These are phyloP conservation scores for Quercus phellos DNA, from an alignment of 331 rosid genomes.

Conservation along the genomic window DNA sequence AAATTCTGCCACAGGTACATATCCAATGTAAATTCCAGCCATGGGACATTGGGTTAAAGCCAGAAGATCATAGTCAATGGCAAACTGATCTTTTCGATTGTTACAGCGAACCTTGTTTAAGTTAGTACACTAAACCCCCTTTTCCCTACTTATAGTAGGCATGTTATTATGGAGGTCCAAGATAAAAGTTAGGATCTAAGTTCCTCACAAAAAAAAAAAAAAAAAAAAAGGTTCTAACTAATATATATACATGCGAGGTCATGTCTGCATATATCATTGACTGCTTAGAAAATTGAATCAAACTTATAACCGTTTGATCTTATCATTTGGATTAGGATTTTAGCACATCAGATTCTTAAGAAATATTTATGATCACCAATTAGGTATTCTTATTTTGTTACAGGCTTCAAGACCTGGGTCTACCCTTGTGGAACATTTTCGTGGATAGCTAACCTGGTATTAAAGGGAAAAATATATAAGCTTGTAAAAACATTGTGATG, in stretches of 20 bases:
- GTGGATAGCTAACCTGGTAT: conserved; percentile 19
- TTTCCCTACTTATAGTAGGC: not conserved
- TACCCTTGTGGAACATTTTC: conserved; percentile 47
- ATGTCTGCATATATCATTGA: no score
- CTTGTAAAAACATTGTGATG: not conserved
- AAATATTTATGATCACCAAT: not conserved
- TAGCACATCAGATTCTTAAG: not conserved
- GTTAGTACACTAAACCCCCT: conserved; percentile 1
- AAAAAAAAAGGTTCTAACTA: no score
- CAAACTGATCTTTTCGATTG: conserved; percentile 21
- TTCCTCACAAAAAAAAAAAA: no score
- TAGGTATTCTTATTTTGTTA: not conserved
- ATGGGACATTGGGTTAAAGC: not conserved
- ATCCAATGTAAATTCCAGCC: conserved; percentile 4
- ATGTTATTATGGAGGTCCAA: no score
- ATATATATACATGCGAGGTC: no score
- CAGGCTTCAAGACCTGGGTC: conserved; percentile 33
- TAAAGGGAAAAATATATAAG: conserved; percentile 29
- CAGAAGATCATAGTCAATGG: conserved; percentile 13
- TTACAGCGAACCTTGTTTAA: conserved; percentile 22
- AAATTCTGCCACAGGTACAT: not conserved
- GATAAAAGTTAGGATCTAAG: no score
- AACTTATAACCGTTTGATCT: not conserved
- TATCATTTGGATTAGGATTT: not conserved
- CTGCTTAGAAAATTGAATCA: no score